These are phyloP conservation scores for Lactarius vividus DNA, from an alignment of 768 basidiomycete species.

Conservation along the genomic window DNA sequence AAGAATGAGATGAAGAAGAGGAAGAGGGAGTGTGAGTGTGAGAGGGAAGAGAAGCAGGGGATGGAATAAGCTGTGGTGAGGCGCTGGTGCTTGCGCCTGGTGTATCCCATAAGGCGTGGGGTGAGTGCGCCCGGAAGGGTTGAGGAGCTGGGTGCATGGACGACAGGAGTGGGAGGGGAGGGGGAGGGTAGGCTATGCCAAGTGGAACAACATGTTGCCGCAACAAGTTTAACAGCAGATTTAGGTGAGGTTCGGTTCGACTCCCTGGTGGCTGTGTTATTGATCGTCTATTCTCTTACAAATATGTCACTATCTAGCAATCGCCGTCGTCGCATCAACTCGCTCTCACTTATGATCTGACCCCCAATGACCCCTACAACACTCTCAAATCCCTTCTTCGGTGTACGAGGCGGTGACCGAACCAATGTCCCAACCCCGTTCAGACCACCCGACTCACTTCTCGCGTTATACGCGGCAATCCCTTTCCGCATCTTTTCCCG, in stretches of 20 bases:
- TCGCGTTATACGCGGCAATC: constrained; percentile 3
- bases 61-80: constrained; percentile 22
- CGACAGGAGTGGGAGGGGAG: constrained; percentile 20
- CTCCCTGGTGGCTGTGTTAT: constrained; percentile 21
- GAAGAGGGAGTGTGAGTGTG: constrained; percentile 18
- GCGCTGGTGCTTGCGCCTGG: constrained; percentile 30
- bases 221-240: constrained; percentile 26
- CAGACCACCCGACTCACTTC: background rate
- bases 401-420: constrained; percentile 19
- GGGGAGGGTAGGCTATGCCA: constrained; percentile 14
- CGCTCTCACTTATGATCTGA: constrained; percentile 71
- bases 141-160: constrained; percentile 26
- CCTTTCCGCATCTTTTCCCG: constrained; percentile 19
- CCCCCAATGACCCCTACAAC: constrained; percentile 56
- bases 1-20: constrained; percentile 19
- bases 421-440: background rate
- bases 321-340: constrained; percentile 75
- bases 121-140: constrained; percentile 21
- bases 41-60: constrained; percentile 24
- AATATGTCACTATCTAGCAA: constrained; percentile 72
- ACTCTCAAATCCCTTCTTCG: constrained; percentile 22
- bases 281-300: constrained; percentile 31
- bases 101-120: constrained; percentile 29
- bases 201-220: constrained; percentile 16
- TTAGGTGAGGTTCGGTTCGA: constrained; percentile 18